Base-by-base conservation (phyloP, 2,329 filamentous ascomycete genomes). In the Pestalotiopsis sp. region DNA sequence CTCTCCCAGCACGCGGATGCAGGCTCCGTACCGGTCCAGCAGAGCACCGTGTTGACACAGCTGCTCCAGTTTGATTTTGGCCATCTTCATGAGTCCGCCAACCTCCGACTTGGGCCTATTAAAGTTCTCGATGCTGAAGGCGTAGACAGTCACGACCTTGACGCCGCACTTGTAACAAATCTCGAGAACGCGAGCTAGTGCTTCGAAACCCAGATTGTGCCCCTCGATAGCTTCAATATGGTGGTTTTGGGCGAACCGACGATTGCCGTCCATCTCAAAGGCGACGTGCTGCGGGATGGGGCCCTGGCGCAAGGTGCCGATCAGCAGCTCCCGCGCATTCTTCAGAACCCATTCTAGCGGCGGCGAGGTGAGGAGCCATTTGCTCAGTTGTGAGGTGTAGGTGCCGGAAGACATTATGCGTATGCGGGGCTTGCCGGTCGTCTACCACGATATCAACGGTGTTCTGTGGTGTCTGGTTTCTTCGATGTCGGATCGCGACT, bases 211-310 rank as follows among this genome's bases (percentile, higher is more conserved):
- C 74, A 97, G 84, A 78, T 97, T 95, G 79, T 99, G 96, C 27
- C 96, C 96, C 81, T 99, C 95, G 41, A 98, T 91, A 0, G 95
- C 97, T 84, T 99, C 96, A 79, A 99, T 97, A 72, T 95, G 91
- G 82, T 96, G 94, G 71, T 87, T 92, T 71, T 93, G 89, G 14
- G 96, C 96, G 83, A 97, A 99, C 61, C 96, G 92, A 76, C 96
- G 86, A 82, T 99, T 99, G 68, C 96, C 96, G 79, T 99, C 96
- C 96, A 99, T 99, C 75, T 98, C 95, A 78, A 99, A 99, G n/a
- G 96, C 96, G 70, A 99, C 90, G 89, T 99, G 96, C 77, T 94
- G 91, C 11, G 96, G 96, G 67, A 99, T 92, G 2, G 94, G 94
- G 0, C 96, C 96, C 81, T 98, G 95, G 77, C 91, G 91, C 67